phyloP scores from a whole-genome alignment of 2,329 filamentous ascomycete species.

The Cercospora zeina region DNA sequence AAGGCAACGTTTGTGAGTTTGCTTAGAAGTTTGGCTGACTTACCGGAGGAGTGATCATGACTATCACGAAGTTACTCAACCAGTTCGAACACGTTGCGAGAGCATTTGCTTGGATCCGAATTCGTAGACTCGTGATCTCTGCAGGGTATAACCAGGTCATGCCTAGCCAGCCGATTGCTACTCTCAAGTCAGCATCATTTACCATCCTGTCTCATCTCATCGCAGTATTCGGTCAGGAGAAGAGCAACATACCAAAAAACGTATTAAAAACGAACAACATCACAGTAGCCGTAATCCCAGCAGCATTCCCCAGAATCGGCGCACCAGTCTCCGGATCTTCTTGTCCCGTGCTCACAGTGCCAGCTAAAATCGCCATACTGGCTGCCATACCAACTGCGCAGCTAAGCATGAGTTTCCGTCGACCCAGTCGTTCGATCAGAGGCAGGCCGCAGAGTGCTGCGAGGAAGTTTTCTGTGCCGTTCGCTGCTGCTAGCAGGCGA shows the following conservation, averaged over 20 bases:
- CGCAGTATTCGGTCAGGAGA: not conserved
- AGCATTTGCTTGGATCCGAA: conserved; percentile 56
- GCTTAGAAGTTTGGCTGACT: conserved; percentile 40
- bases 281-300: conserved; percentile 35
- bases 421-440: conserved; percentile 62
- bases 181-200: not conserved
- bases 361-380: conserved; percentile 31
- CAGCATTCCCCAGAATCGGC: conserved; percentile 9
- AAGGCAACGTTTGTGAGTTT: no score
- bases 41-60: conserved; percentile 46
- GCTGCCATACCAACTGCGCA: conserved; percentile 33
- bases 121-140: conserved; percentile 49
- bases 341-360: conserved; percentile 16
- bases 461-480: conserved; percentile 34
- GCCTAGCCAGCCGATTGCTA: conserved; percentile 35
- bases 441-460: conserved; percentile 53
- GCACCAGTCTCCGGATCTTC: conserved; percentile 7
- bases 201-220: not conserved
- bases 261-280: conserved; percentile 33
- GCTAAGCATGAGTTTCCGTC: conserved; percentile 43
- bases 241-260: conserved; percentile 23
- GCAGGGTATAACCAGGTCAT: conserved; percentile 43
- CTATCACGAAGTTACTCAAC: conserved; percentile 28
- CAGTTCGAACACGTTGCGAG: conserved; percentile 54
- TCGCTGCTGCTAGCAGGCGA: conserved; percentile 29